These are phyloP conservation scores for Trichosporon sp. DNA, from an alignment of 1,284 basidiomycete species.

Conservation along the genomic window DNA sequence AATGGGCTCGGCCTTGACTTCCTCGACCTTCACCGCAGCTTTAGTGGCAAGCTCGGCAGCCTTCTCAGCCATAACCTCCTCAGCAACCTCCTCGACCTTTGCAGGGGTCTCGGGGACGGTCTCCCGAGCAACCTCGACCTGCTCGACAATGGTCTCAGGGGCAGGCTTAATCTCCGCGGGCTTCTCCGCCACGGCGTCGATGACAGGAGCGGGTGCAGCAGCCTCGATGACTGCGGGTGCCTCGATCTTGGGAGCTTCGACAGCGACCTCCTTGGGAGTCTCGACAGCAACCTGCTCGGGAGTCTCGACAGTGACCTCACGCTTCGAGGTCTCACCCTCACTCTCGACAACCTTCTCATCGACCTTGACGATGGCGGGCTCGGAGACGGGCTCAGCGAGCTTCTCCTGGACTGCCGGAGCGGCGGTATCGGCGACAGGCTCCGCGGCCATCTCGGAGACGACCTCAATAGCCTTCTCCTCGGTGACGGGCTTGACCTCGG, in stretches of 20 bases:
- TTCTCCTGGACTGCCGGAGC: too few relatives aligned
- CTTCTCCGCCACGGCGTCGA: neutral
- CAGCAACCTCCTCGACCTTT: neutral
- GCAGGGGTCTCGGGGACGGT: neutral
- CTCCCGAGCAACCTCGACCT: neutral
- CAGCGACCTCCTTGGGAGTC: neutral
- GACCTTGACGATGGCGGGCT: too few relatives aligned
- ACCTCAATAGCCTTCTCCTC: too few relatives aligned
- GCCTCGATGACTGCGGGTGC: neutral
- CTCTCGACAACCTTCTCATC: too few relatives aligned
- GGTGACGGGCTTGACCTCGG: too few relatives aligned
- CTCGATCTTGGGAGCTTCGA: neutral
- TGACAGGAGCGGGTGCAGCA: neutral
- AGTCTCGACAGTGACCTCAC: neutral
- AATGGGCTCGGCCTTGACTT: too few relatives aligned
- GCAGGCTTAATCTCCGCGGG: neutral
- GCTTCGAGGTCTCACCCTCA: too few relatives aligned
- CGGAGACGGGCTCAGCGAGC: too few relatives aligned
- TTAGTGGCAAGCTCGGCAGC: too few relatives aligned
- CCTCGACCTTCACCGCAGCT: too few relatives aligned
- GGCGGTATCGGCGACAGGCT: too few relatives aligned
- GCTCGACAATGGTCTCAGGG: neutral
- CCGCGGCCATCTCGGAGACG: too few relatives aligned
- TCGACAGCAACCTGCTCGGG: neutral
- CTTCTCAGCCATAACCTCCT: neutral